Percentiles rank a stretch among this genome's conserved stretches.
Evolutionary conservation across 1,284 basidiomycete species (phyloP).

Genomic region (Porodaedalea pini): DNA sequence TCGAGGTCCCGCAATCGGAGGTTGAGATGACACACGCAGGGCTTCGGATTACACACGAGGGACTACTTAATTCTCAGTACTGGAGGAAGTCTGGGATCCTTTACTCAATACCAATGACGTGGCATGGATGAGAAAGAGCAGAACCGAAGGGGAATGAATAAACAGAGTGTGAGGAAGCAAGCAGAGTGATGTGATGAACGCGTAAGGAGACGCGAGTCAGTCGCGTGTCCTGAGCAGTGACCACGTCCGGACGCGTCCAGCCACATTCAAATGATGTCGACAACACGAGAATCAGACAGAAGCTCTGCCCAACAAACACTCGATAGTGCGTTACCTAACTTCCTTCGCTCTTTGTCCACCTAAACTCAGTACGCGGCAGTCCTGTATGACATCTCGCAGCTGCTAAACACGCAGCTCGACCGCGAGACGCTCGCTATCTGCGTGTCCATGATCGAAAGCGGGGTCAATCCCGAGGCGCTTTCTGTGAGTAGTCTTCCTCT

Average conservation of each 20-base stretch:
- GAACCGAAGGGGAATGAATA: too few relatives aligned
- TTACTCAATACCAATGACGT: too few relatives aligned
- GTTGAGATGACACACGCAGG: too few relatives aligned
- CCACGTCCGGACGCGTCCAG: not conserved
- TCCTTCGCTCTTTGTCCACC: not conserved
- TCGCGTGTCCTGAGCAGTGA: not conserved
- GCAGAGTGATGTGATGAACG: too few relatives aligned
- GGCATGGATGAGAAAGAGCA: too few relatives aligned
- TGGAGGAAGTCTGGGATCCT: too few relatives aligned
- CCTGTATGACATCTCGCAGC: conserved; percentile 76
- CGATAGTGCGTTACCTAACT: conserved; percentile 54
- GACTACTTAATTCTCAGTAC: too few relatives aligned
- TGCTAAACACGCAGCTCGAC: conserved; percentile 79
- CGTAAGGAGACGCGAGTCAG: too few relatives aligned
- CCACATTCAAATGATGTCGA: conserved; percentile 10
- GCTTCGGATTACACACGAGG: too few relatives aligned
- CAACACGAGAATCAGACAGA: conserved; percentile 52
- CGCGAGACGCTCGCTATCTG: conserved; percentile 80
- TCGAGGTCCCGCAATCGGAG: too few relatives aligned
- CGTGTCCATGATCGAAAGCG: conserved; percentile 80
- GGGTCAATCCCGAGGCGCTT: conserved; percentile 81
- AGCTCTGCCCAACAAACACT: conserved; percentile 75
- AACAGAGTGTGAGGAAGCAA: too few relatives aligned
- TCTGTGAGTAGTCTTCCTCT: conserved; percentile 53
- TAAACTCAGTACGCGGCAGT: conserved; percentile 40